Evolutionary conservation across 805 yeast species (phyloP), one percentile per base, ranked within the genome.

Genomic region (Metschnikowia corniflorae): DNA sequence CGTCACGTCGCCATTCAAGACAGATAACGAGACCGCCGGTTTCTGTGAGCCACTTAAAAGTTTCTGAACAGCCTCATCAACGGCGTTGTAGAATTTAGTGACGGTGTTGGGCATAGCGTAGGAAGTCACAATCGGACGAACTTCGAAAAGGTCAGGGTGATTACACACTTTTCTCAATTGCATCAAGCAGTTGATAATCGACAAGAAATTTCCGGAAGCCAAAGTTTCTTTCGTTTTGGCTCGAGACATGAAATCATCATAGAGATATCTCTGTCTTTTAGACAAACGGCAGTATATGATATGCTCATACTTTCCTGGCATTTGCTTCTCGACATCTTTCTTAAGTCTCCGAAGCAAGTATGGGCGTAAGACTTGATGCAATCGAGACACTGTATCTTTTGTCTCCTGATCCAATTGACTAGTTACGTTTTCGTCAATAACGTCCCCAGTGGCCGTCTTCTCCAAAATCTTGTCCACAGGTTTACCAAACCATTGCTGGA

Each of bases 281-380:
- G 97, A 88, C 29, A 93, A 65, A 18, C 95, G 76, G 65, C 98
- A 94, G 56, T 85, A 86, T 5, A 93, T 80, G 40, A 93, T 81
- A 58, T 93, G 99, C 58, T 93, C 99, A 58, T 88, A 86, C 55
- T 93, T 93, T 0, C 85, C 96, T 1, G 99, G 99, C 98, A 93
- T 93, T 61, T 93, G 98, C 54, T 91, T 88, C 53, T 93, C 99
- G 10, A 93, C 99, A 61, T 93, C 99, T 15, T 86, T 87, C 57
- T 93, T 93, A 54, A 93, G 73, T 47, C 99, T 79, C 58, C 99
- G 78, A 42, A 93, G 66, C 26, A 93, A 65, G 53, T 91, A 93
- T 0, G 99, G 99, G 46, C 98, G 76, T 48, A 93, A 66, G 15
- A 93, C 95, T 57, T 87, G 95, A 61, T 93, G 99, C 37, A 93